A percentile compares a stretch with the other conserved stretches of the same genome.
These are phyloP conservation scores for Ephemerocybe angulata DNA, from an alignment of 768 basidiomycete species.

Conservation along the genomic window DNA sequence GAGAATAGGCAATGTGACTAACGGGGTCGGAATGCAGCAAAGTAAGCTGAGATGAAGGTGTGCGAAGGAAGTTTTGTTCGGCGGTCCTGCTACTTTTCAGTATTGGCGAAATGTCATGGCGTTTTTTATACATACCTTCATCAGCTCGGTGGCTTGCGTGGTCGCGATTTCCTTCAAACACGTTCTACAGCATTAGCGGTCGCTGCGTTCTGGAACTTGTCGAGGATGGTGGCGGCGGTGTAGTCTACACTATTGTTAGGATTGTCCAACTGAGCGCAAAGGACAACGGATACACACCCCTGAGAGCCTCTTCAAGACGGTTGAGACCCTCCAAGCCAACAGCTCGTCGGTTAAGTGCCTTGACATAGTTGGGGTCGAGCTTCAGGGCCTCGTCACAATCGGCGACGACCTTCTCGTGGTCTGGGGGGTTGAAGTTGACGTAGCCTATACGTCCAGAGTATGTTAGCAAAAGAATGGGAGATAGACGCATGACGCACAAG, in stretches of 20 bases:
- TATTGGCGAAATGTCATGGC: not conserved
- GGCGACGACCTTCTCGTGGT: slow-evolving; percentile 74
- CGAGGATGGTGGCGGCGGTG: slow-evolving; percentile 91
- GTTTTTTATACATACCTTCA: slow-evolving; percentile 40
- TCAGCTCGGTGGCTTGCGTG: slow-evolving; percentile 67
- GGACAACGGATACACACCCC: slow-evolving; percentile 48
- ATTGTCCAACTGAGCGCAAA: not conserved
- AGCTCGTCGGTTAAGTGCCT: slow-evolving; percentile 89
- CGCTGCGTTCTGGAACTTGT: slow-evolving; percentile 80
- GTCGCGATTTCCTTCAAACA: slow-evolving; percentile 81
- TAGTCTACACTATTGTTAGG: slow-evolving; percentile 56
- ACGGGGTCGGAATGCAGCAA: slow-evolving; percentile 93
- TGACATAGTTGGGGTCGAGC: slow-evolving; percentile 82
- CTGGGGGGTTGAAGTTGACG: slow-evolving; percentile 84
- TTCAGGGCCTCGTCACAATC: slow-evolving; percentile 90
- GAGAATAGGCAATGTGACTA: slow-evolving; percentile 25
- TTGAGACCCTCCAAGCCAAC: slow-evolving; percentile 87
- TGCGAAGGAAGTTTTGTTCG: slow-evolving; percentile 82
- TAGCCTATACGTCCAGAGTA: slow-evolving; percentile 81
- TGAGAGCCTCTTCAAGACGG: slow-evolving; percentile 74
- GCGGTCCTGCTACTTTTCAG: slow-evolving; percentile 43
- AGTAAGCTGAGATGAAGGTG: slow-evolving; percentile 92
- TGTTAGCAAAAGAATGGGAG: too few relatives aligned
- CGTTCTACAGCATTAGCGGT: slow-evolving; percentile 84
- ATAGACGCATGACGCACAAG: slow-evolving; percentile 83